Conservation (phyloP, 805 yeast genomes). For the Saccharomycopsis sp. region DNA sequence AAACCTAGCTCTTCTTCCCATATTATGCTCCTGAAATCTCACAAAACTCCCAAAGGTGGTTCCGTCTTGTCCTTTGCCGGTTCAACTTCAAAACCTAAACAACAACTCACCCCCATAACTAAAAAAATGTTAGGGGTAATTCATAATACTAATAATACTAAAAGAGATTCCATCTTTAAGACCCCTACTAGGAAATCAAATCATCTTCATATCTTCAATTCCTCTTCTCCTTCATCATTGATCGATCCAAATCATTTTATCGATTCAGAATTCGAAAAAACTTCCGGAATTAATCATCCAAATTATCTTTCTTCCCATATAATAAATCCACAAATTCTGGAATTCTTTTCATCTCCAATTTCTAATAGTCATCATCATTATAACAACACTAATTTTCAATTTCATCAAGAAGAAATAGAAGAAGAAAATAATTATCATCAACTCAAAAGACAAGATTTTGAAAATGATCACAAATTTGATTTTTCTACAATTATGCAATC, state of each 20-base stretch:
- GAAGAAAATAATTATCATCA: no score
- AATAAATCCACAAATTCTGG: no score
- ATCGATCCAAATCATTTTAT: no score
- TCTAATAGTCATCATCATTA: no score
- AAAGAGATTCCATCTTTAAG: background rate
- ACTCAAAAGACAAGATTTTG: background rate
- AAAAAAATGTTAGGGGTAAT: constrained; percentile 12
- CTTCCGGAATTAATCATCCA: background rate
- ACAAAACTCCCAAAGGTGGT: background rate
- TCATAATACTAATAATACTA: background rate
- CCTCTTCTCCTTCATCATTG: no score
- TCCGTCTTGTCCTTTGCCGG: background rate
- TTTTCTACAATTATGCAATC: constrained; percentile 13
- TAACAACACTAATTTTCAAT: background rate
- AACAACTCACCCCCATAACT: constrained; percentile 13
- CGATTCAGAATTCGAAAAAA: background rate
- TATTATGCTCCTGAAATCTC: no score
- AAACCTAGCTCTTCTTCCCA: no score
- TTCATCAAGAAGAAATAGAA: background rate
- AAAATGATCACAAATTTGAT: constrained; percentile 1
- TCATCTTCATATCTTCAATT: background rate
- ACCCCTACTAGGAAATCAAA: background rate
- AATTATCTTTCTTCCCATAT: constrained; percentile 7
- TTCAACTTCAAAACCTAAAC: background rate
- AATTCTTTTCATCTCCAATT: no score